These are phyloP conservation scores for Pneumocystis murina DNA, from an alignment of 1,139 yeast genomes.

Conservation along the genomic window DNA sequence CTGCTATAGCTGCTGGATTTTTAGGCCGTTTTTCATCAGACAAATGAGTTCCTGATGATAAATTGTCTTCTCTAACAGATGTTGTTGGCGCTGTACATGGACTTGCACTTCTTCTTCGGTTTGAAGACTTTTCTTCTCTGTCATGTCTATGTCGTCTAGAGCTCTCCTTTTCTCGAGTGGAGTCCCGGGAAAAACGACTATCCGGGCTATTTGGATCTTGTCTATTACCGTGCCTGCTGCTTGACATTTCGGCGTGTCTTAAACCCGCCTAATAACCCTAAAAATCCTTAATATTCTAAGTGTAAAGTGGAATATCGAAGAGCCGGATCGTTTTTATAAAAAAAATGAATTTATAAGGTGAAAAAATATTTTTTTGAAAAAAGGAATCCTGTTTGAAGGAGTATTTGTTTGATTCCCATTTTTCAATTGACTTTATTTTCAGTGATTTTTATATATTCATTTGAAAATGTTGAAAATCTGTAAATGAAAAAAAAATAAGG, in stretches of 20 bases:
- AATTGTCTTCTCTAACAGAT: not conserved
- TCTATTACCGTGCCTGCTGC: not conserved
- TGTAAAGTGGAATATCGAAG: not conserved
- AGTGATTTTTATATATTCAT: not conserved
- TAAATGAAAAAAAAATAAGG: not conserved
- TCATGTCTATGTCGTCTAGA: not conserved
- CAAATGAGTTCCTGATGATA: not conserved
- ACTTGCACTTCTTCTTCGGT: not conserved
- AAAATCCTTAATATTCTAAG: not conserved
- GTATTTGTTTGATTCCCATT: too few species aligned
- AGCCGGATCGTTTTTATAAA: not conserved
- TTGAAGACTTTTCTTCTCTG: not conserved
- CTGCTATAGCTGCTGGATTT: not conserved
- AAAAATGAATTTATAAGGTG: not conserved
- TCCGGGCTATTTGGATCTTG: not conserved
- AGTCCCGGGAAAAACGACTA: not conserved
- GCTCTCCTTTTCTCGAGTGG: not conserved
- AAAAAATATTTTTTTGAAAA: not conserved
- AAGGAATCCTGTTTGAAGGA: too few species aligned
- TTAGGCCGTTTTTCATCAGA: not conserved
- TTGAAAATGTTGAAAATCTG: not conserved
- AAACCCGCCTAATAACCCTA: not conserved
- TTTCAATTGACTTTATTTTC: not conserved
- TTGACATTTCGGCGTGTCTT: not conserved
- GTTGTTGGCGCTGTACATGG: not conserved